Conservation (phyloP, 768 basidiomycete genomes). For the Pleurotus djamor region DNA sequence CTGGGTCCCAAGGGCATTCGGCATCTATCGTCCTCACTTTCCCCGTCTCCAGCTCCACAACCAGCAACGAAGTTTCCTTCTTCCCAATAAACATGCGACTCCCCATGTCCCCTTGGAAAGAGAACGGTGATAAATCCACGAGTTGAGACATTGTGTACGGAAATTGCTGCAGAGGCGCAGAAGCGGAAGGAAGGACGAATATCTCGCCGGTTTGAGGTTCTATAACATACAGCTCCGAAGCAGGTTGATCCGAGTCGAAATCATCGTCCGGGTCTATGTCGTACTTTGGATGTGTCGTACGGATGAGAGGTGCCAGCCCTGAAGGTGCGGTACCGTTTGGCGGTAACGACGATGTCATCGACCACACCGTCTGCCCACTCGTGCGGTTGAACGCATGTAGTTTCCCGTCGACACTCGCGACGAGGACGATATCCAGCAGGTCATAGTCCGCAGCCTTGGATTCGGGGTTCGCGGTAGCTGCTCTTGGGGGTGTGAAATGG, state of each 20-base stretch:
- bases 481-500: not conserved
- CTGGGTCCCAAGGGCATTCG: slow-evolving; percentile 77
- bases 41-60: slow-evolving; percentile 79
- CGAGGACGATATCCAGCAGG: slow-evolving; percentile 80
- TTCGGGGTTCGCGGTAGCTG: slow-evolving; percentile 3
- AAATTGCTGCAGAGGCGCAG: slow-evolving; percentile 77
- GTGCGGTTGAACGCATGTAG: slow-evolving; percentile 92
- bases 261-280: slow-evolving; percentile 51
- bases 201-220: slow-evolving; percentile 95
- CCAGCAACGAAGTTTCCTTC: slow-evolving; percentile 82
- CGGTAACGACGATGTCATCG: slow-evolving; percentile 68
- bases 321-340: slow-evolving; percentile 17
- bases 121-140: slow-evolving; percentile 89
- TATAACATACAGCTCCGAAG: slow-evolving; percentile 81
- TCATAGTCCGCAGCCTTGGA: slow-evolving; percentile 30
- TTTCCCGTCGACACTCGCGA: slow-evolving; percentile 92
- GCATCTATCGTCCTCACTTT: slow-evolving; percentile 72
- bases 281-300: slow-evolving; percentile 57
- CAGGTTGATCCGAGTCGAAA: slow-evolving; percentile 40
- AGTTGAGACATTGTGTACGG: slow-evolving; percentile 92
- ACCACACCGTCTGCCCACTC: slow-evolving; percentile 84
- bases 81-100: slow-evolving; percentile 82
- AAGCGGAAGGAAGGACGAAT: slow-evolving; percentile 75
- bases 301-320: slow-evolving; percentile 65
- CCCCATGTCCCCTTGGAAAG: slow-evolving; percentile 57